Base-by-base conservation (phyloP, 192 early-diverging fungal genomes). In the Paraglomus brasilianum region DNA sequence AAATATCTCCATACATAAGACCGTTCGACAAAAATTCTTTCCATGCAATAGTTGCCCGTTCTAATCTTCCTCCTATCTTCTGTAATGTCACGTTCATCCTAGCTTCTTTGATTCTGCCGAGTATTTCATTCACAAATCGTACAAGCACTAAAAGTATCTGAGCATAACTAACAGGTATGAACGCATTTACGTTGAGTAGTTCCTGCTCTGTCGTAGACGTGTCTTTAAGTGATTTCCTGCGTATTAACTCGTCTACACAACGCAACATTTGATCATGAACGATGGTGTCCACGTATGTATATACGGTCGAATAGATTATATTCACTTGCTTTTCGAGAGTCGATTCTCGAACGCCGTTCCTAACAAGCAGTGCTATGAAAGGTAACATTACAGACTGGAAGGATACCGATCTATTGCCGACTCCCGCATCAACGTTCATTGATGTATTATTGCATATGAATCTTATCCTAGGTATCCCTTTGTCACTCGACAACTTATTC, bases 301-400 rank as follows among this genome's bases (percentile, higher is more conserved):
- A 81, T 0, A 81, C 74, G 0, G 58, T 57, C 5, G 75, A 59
- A 53, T 69, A 81, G 0, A 81, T 74, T 8, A 66, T 43, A 40
- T 73, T 70, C 15, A 71, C 49, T 22, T 77, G 55, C 8, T 21
- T 53, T 6, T 69, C 73, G 66, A 79, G 72, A 30, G 64, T 79
- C 15, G 74, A 71, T 41, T 72, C 68, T 24, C 71, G 72, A 14
- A 81, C 44, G 19, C 41, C 61, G 14, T 72, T 65, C 15, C 80
- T 52, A 11, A 75, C 78, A 36, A 81, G 53, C 8, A 79, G 60
- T 1, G 77, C 80, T n/a, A 81, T 45, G 9, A 81, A 58, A 4
- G 80, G 80, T 15, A 81, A 42, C 14, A 72, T 46, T 0, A 76
- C 80, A 56, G 50, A 70, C 17, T 81, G 80, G 36, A 79, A 79